Percentiles rank a stretch among this genome's conserved stretches.
phyloP scores from a whole-genome alignment of 1,139 yeast genomes.

The Saccharomycopsis hybrid region DNA sequence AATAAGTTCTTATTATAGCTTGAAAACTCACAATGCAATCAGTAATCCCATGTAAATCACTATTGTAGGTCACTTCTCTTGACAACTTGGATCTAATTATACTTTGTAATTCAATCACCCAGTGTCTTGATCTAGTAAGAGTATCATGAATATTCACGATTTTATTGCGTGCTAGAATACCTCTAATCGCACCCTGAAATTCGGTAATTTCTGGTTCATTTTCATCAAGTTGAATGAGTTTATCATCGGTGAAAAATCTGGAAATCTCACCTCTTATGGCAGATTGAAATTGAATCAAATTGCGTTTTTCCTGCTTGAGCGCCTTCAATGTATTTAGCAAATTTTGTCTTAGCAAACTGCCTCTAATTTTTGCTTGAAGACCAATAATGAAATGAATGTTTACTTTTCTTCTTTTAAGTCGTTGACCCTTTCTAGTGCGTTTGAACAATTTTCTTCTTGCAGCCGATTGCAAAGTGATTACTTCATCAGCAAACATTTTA shows the following conservation, averaged over 20 bases:
- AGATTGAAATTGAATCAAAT: constrained; percentile 24
- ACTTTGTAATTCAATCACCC: constrained; percentile 26
- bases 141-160: constrained; percentile 10
- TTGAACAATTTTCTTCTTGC: constrained; percentile 27
- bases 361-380: constrained; percentile 16
- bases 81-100: constrained; percentile 35
- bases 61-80: constrained; percentile 4
- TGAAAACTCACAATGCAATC: constrained; percentile 13
- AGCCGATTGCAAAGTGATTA: constrained; percentile 35
- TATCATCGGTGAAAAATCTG: constrained; percentile 19
- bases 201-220: constrained; percentile 24
- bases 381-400: constrained; percentile 8
- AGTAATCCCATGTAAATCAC: constrained; percentile 1
- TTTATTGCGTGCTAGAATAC: constrained; percentile 25
- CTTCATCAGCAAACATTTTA: constrained; percentile 45
- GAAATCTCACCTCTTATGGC: constrained; percentile 25
- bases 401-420: constrained; percentile 5
- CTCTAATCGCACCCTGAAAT: constrained; percentile 32
- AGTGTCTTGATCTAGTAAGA: constrained; percentile 9
- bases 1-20: constrained; percentile 13
- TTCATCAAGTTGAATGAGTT: constrained; percentile 24
- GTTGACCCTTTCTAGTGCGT: neutral
- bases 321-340: constrained; percentile 3
- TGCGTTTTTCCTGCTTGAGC: constrained; percentile 12
- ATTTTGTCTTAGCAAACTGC: constrained; percentile 5